Conservation (phyloP, 305 asterid species). For the Andrographis paniculata region DNA sequence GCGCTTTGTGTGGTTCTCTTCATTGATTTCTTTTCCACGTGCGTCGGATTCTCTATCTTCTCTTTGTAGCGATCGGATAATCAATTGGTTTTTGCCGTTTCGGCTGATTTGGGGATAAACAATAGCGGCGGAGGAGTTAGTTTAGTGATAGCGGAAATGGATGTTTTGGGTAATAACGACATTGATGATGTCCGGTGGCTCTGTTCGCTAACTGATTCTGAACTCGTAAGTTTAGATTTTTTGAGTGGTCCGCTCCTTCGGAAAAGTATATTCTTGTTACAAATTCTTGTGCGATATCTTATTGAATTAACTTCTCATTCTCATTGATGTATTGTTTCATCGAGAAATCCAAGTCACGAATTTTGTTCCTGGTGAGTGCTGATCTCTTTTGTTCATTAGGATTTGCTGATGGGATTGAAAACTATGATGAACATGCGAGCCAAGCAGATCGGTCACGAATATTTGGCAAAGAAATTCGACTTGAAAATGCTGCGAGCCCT, state of each 20-base stretch:
- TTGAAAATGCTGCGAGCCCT: conserved; percentile 49
- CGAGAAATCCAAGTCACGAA: neutral
- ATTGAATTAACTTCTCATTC: too few relatives aligned
- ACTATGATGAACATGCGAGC: conserved; percentile 44
- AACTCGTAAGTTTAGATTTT: conserved; percentile 37
- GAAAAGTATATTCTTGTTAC: too few relatives aligned
- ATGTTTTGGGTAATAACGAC: conserved; percentile 28
- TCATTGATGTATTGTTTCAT: too few relatives aligned
- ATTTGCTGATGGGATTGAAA: conserved; percentile 49
- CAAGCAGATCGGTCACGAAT: conserved; percentile 40
- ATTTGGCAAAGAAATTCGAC: conserved; percentile 42
- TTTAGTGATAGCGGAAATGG: conserved; percentile 17
- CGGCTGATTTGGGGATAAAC: neutral
- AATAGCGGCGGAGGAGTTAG: too few relatives aligned
- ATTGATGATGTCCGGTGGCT: conserved; percentile 63
- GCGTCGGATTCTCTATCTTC: too few relatives aligned
- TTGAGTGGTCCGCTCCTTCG: too few relatives aligned
- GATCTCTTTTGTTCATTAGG: conserved; percentile 27
- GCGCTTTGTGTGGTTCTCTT: too few relatives aligned
- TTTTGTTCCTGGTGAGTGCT: neutral
- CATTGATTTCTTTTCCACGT: too few relatives aligned
- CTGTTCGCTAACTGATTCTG: conserved; percentile 56
- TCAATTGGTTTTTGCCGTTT: neutral
- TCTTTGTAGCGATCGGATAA: too few relatives aligned
- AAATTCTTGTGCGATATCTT: neutral